Base-by-base conservation (phyloP, 768 basidiomycete genomes). In the Collybia sordida region DNA sequence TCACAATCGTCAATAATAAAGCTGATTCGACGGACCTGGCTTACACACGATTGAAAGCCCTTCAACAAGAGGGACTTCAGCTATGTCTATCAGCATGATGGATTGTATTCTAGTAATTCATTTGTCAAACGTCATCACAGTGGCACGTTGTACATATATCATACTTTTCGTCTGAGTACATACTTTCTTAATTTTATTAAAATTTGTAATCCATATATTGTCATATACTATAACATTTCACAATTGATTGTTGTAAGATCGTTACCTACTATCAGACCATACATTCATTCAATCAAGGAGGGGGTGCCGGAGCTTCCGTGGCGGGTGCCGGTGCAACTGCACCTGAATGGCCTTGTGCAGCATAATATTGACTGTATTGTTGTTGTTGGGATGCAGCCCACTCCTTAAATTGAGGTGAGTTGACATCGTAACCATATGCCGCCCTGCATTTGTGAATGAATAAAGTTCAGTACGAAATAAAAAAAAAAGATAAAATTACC, bases 371-470 rank as follows among this genome's bases (percentile, higher is more conserved):
- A 22, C 75, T 77, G 56, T 90, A 89, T 58, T 85, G 83, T 49
- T 80, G 76, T 57, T 86, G 83, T 52, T 88, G 85, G 51, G 80
- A 80, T 4, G 85, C 82, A 25, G 82, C 82, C 89, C 90, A 90
- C 57, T 87, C 80, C 64, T 88, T 90, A 66, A 91, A 91, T 59
- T 90, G 81, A 1, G 78, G 61, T 2, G 90, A 90, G 61, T 90
- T 91, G 52, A 90, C 85, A 57, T 92, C 90, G 64, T 91, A 91
- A 15, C 90, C 90, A 62, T 88, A 90, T 8, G 85, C 83, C 52
- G 89, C 85, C 89, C 89, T 90, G 54, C 27, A 46, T 4, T 11
- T n/a, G 12, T 9, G 9, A 3, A 11, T 31, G n/a, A 48, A 27
- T 12, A n/a, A 11, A 22, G 12, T 12, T 7, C 35, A 7, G 23